A percentile compares a stretch with the other conserved stretches of the same genome.
phyloP scores from a whole-genome alignment of 73 alveolate genomes.

The Symbiodinium natans region DNA sequence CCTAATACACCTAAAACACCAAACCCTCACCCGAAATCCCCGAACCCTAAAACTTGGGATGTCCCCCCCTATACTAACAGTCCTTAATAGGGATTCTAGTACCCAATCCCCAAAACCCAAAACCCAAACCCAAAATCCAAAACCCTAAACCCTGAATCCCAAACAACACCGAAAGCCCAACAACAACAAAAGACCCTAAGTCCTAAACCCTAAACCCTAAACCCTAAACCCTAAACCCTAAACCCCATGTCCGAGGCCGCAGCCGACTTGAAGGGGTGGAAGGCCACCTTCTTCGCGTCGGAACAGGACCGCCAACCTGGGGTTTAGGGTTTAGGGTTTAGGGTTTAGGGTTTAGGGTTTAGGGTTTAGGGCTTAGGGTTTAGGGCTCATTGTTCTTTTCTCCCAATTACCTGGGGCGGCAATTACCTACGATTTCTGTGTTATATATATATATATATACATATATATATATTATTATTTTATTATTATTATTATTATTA shows the following conservation, averaged over 20 bases:
- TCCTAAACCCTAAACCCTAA: neutral
- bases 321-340: too few relatives aligned
- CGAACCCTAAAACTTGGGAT: too few relatives aligned
- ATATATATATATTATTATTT: too few relatives aligned
- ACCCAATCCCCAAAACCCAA: neutral
- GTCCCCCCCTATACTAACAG: too few relatives aligned
- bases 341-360: too few relatives aligned
- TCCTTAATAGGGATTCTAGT: neutral
- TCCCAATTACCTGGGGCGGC: too few relatives aligned
- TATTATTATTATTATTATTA: too few relatives aligned
- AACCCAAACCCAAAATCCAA: neutral
- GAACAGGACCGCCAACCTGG: slow-evolving; percentile 57
- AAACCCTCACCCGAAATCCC: neutral
- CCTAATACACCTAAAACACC: neutral
- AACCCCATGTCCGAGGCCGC: neutral
- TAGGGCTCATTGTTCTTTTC: too few relatives aligned
- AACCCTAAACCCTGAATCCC: neutral
- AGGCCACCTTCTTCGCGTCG: slow-evolving; percentile 38
- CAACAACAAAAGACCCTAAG: neutral
- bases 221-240: neutral
- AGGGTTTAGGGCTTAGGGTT: too few relatives aligned
- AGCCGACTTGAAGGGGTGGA: slow-evolving; percentile 66
- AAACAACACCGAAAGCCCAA: neutral
- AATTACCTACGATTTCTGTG: too few relatives aligned
- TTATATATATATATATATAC: too few relatives aligned